Evolutionary conservation across 2,329 filamentous ascomycete genomes (phyloP), one percentile per base, ranked within the genome.

Genomic region (Colletotrichum sp.): DNA sequence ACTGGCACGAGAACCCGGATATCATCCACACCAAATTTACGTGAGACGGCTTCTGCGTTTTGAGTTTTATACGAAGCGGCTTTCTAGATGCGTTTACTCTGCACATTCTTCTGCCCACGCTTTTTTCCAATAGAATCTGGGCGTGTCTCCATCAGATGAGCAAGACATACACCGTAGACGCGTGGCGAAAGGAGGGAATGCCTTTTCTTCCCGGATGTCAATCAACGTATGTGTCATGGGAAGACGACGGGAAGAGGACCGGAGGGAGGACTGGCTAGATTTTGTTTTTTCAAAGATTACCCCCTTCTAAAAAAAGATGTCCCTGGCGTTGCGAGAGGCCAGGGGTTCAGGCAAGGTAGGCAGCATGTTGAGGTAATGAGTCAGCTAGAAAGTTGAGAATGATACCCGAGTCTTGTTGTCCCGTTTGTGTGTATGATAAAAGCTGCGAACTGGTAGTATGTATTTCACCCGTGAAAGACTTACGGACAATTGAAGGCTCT

Each of bases 1-100:
- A 99, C 89, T 99, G 97, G 97, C 97, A 99, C 85, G 97, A 99
- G 90, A 98, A 99, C 84, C 97, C 97, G 22, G 96, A 99, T 83
- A 97, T 99, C 82, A 99, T 99, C 83, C 96, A 99, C 87, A 97
- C 95, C 83, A 99, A 98, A 87, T 98, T 99, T 86, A 96, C 95
- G 82, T 98, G 90, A 86, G 62, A 72, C 34, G 74, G 36, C 39
- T 34, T 57, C 15, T 74, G 30, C 44, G 44, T 22, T 62, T 68
- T 67, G 44, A 19, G 8, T 39, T 59, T 69, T 59, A 64, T 67
- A 74, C 19, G 22, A 44, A 64, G 57, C 49, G 44, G 55, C 32
- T 55, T 36, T 30, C 59, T 32, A 69, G 39, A 63, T 22, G 29
- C 25, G 16, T 59, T 66, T 66, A 30, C 29, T 34, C 13, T 52